Evolutionary conservation across 164 flowering plant genomes (phyloP), one percentile per base, ranked within the genome.

Genomic region (Amborella trichopoda): DNA sequence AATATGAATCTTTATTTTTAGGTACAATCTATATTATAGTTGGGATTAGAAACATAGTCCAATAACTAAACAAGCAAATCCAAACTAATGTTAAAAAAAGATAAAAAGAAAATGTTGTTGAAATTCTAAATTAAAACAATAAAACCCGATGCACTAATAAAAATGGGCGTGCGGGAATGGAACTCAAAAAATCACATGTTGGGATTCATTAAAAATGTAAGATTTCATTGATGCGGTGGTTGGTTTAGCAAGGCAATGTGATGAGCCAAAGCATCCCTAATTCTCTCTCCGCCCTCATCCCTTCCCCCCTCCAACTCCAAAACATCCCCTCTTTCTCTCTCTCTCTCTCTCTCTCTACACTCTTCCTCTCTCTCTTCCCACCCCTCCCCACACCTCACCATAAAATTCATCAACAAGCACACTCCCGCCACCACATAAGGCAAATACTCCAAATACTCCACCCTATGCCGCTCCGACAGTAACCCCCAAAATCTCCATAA

Each of bases 341-440:
- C 87, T 40, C 67, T 62, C 45, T 40, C 40, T 8, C 6, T 10
- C 16, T 17, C 13, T 24, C 56, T 17, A 13, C 56, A 23, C 9
- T 30, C 13, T 30, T 30, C 9, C 23, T 43, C 12, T 67, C 76
- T n/a, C 40, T 64, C 67, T 0, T 66, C 63, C 37, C 62, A 10
- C 3, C 48, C 49, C 65, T 83, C 89, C 16, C 72, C 58, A 43
- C 75, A 71, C 44, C 74, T 72, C 10, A 70, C 63, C 55, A 79
- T 54, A 62, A 87, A 87, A 53, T 87, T 87, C 61, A 81, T 83
- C 56, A 87, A 58, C 63, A 87, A 41, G 63, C 96, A 83, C 12
- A 75, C 67, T 0, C 78, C 56, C 11, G 72, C 68, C 19, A 87
- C 59, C 17, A 81, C 75, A 55, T 55, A 68, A 0, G 96, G 96